A percentile compares a stretch with the other conserved stretches of the same genome.
These are phyloP conservation scores for Nadsonia starkeyi-henricii DNA, from an alignment of 1,139 yeast genomes.

Conservation along the genomic window DNA sequence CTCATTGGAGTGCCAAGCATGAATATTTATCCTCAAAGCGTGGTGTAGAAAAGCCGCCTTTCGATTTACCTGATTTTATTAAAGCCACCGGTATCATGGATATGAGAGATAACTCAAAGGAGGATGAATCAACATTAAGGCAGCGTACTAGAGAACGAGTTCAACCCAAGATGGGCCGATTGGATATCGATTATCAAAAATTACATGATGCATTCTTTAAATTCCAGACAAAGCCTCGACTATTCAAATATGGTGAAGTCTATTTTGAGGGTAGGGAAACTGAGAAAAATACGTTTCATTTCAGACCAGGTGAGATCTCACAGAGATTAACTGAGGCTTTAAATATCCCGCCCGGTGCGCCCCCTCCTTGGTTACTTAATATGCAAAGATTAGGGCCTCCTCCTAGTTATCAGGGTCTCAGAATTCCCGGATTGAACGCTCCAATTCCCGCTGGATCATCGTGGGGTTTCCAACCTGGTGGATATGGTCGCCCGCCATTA, in stretches of 20 bases:
- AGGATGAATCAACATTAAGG: conserved; percentile 43
- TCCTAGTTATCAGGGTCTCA: conserved; percentile 60
- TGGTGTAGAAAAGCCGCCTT: conserved; percentile 60
- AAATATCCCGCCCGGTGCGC: conserved; percentile 47
- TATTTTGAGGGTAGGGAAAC: conserved; percentile 68
- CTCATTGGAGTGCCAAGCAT: conserved; percentile 70
- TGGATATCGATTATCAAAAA: conserved; percentile 78
- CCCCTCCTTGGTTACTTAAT: conserved; percentile 72
- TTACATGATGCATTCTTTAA: conserved; percentile 81
- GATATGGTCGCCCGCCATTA: conserved; percentile 29
- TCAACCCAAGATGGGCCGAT: conserved; percentile 76
- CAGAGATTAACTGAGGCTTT: conserved; percentile 48
- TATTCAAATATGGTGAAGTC: conserved; percentile 59
- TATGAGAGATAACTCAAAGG: conserved; percentile 51
- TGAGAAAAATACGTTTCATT: conserved; percentile 30
- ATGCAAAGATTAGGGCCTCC: conserved; percentile 74
- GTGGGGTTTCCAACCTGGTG: conserved; percentile 29
- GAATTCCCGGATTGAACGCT: conserved; percentile 40
- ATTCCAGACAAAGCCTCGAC: conserved; percentile 57
- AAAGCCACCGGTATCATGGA: conserved; percentile 76
- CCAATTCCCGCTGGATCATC: conserved; percentile 27
- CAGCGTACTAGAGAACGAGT: conserved; percentile 74
- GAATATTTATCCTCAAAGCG: conserved; percentile 65
- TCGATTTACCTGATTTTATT: conserved; percentile 65
- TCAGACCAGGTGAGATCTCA: conserved; percentile 61